Conservation (phyloP, 345 rosid genomes). For the Passiflora organensis region DNA sequence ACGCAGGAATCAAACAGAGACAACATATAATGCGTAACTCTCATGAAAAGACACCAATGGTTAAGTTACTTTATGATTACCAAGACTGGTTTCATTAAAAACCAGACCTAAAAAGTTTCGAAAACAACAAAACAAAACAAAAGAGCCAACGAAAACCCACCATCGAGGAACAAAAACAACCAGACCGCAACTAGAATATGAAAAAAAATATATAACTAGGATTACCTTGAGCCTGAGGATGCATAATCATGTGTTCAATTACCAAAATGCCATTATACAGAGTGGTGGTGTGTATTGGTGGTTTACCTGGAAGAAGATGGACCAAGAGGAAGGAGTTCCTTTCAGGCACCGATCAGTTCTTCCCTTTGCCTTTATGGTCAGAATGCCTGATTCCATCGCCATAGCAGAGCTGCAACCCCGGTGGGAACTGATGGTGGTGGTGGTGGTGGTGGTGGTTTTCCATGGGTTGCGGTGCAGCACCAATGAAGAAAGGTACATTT, state of each 20-base stretch:
- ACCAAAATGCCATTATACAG: background rate
- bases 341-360: conserved; percentile 42
- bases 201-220: too few relatives aligned
- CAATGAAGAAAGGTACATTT: conserved; percentile 63
- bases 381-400: conserved; percentile 66
- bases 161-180: background rate
- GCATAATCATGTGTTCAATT: too few relatives aligned
- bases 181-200: conserved; percentile 1
- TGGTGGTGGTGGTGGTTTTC: conserved; percentile 73
- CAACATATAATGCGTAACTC: conserved; percentile 3
- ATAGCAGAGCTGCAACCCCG: conserved; percentile 73
- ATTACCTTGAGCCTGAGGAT: too few relatives aligned
- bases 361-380: conserved; percentile 81
- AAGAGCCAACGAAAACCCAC: background rate
- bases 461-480: conserved; percentile 44
- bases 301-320: conserved; percentile 51
- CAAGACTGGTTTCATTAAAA: conserved; percentile 26
- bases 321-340: conserved; percentile 7
- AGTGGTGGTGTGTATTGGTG: too few relatives aligned
- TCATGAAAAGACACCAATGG: conserved; percentile 29
- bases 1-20: conserved; percentile 30
- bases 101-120: conserved; percentile 9
- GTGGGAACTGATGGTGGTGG: conserved; percentile 63
- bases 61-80: conserved; percentile 33
- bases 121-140: background rate